Evolutionary conservation across 306 rosid genomes (phyloP).

Genomic region (Gynostemma pentaphyllum): DNA sequence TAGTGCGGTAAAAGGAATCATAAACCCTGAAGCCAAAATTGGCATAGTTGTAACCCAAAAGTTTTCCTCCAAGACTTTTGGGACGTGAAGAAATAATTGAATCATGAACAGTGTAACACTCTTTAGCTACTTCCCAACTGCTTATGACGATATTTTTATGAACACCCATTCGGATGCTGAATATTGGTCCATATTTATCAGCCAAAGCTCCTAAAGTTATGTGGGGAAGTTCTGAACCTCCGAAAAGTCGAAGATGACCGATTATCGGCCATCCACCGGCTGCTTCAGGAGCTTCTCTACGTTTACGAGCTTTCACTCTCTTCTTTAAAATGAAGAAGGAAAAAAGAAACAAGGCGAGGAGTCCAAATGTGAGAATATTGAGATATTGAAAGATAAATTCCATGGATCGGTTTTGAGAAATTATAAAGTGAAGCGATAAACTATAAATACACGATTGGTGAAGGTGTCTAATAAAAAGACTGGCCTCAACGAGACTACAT

Average conservation of each 20-base stretch:
- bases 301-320: background rate
- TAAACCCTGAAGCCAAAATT: constrained; percentile 21
- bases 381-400: background rate
- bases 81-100: constrained; percentile 23
- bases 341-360: background rate
- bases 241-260: constrained; percentile 35
- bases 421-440: no score
- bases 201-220: constrained; percentile 32
- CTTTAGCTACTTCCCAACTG: constrained; percentile 27
- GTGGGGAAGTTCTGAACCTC: constrained; percentile 20
- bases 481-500: no score
- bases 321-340: background rate
- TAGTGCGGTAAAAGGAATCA: constrained; percentile 29
- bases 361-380: background rate
- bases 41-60: constrained; percentile 27
- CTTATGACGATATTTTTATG: constrained; percentile 20
- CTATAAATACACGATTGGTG: no score
- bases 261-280: constrained; percentile 58
- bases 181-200: constrained; percentile 26
- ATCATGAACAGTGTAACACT: constrained; percentile 35
- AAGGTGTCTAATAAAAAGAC: no score
- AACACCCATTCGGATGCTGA: constrained; percentile 20
- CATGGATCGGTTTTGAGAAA: background rate
- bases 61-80: background rate
- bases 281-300: constrained; percentile 20